A percentile compares a stretch with the other conserved stretches of the same genome.
These are phyloP conservation scores for Aspergillus floridensis DNA, from an alignment of 2,329 filamentous ascomycete species.

Conservation along the genomic window DNA sequence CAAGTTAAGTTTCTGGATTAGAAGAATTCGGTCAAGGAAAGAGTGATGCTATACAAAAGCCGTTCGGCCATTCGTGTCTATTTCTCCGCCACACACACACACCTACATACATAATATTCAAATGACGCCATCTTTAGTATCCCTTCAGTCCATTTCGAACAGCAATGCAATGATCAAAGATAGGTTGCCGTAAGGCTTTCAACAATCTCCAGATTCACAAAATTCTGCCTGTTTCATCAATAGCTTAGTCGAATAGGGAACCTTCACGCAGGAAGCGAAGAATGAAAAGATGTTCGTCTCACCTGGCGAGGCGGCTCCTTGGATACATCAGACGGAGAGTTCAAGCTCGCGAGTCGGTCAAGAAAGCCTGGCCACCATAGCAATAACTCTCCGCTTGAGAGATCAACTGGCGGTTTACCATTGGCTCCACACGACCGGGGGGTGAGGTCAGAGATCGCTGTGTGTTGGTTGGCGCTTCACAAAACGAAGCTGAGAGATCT, in stretches of 20 bases:
- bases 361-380: not conserved
- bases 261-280: not conserved
- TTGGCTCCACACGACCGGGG: not conserved
- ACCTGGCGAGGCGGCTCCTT: conserved; percentile 5
- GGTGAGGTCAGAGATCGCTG: not conserved
- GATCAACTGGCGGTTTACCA: not conserved
- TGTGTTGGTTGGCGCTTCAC: conserved; percentile 6
- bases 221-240: not conserved
- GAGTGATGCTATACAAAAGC: not conserved
- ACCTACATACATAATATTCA: not conserved
- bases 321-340: conserved; percentile 5
- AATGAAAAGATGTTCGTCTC: not conserved
- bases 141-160: not conserved
- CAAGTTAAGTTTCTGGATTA: not conserved
- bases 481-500: conserved; percentile 9
- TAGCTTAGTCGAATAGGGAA: not conserved
- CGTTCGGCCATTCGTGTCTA: not conserved
- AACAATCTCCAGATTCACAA: not conserved
- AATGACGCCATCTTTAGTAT: not conserved
- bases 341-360: conserved; percentile 6
- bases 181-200: not conserved
- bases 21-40: not conserved
- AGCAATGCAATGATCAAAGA: not conserved
- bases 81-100: not conserved
- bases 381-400: conserved; percentile 9